These are phyloP conservation scores for Paecilomyces variotii DNA, from an alignment of 2,329 filamentous ascomycete genomes.

Conservation along the genomic window DNA sequence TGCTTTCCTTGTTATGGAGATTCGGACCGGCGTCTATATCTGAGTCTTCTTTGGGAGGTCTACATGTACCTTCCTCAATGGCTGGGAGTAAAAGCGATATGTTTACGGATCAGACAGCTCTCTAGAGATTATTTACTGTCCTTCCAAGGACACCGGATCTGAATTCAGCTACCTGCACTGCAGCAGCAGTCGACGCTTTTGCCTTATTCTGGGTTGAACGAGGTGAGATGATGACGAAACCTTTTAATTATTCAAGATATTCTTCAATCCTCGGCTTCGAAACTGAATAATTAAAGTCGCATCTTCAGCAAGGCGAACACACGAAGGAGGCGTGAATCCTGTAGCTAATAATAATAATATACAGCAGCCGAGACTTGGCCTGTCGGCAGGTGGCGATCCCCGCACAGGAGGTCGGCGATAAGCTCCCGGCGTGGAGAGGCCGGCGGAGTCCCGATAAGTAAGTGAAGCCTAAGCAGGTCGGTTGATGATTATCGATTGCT, in stretches of 20 bases:
- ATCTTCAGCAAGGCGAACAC: too few species aligned
- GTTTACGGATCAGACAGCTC: neutral
- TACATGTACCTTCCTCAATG: neutral
- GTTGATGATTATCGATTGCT: neutral
- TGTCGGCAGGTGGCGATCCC: conserved; percentile 33
- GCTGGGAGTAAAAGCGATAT: neutral
- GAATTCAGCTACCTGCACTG: neutral
- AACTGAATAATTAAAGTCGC: too few species aligned
- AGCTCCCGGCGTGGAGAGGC: neutral
- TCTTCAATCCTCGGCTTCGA: neutral
- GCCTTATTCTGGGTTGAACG: too few species aligned
- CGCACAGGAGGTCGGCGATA: conserved; percentile 9
- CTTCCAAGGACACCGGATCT: neutral
- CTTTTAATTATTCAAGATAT: too few species aligned
- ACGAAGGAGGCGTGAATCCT: neutral
- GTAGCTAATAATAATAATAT: too few species aligned
- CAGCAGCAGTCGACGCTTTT: neutral
- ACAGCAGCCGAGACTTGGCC: neutral
- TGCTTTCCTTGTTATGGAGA: neutral
- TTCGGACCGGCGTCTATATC: neutral
- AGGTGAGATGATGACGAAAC: too few species aligned
- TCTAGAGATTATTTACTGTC: neutral
- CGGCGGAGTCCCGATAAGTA: neutral
- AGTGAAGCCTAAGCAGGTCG: conserved; percentile 3
- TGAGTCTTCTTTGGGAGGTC: neutral